Evolutionary conservation across 768 basidiomycete species (phyloP).

Genomic region (Tubosaeta sp.): DNA sequence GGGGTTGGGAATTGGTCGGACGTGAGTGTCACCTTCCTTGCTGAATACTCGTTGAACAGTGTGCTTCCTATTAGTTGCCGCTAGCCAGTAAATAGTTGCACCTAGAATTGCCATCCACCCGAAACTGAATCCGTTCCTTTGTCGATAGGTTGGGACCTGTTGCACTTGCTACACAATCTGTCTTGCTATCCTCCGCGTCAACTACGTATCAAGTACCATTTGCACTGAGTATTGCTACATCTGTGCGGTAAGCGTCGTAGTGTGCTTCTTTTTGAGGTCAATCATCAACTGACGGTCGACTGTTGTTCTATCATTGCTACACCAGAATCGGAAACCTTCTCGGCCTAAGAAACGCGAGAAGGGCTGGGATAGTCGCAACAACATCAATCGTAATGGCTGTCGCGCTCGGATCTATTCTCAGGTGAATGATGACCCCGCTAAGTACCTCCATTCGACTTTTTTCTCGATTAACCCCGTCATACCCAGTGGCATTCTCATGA

Average conservation of each 20-base stretch:
- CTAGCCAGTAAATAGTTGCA: constrained; percentile 40
- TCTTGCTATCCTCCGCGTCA: constrained; percentile 72
- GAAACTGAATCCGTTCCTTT: constrained; percentile 3
- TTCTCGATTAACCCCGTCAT: too few relatives aligned
- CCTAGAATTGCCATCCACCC: not conserved
- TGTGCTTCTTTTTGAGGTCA: not conserved
- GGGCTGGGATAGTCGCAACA: constrained; percentile 65
- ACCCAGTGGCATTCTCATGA: constrained; percentile 47
- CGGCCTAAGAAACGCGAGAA: constrained; percentile 70
- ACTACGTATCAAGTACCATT: constrained; percentile 82
- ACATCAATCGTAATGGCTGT: constrained; percentile 65
- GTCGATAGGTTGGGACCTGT: constrained; percentile 66
- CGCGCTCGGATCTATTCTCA: constrained; percentile 58
- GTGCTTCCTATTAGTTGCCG: constrained; percentile 26
- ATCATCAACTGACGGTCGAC: not conserved
- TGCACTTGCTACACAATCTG: constrained; percentile 82
- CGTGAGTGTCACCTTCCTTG: constrained; percentile 18
- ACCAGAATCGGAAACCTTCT: constrained; percentile 82
- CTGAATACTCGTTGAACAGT: too few relatives aligned
- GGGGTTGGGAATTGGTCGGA: constrained; percentile 90
- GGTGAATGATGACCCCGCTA: constrained; percentile 36
- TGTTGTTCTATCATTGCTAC: not conserved
- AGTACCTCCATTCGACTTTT: not conserved
- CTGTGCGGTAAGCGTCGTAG: constrained; percentile 61
- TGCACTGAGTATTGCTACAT: constrained; percentile 74